These are phyloP conservation scores for Aspergillus sp. DNA, from an alignment of 2,329 filamentous ascomycete species.

Conservation along the genomic window DNA sequence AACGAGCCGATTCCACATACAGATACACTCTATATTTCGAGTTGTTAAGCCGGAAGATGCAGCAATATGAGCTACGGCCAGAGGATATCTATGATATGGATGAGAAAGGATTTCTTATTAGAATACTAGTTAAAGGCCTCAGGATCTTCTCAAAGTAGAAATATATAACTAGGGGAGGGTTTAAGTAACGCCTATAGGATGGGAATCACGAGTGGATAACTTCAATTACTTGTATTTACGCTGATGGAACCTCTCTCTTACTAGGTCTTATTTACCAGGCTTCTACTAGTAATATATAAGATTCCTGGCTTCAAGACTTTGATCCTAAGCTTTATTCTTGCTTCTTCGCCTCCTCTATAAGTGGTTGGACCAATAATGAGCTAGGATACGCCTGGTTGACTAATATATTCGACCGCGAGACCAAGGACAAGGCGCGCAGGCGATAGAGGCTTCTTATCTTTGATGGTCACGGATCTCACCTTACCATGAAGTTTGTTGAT, in stretches of 20 bases:
- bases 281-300: conserved; percentile 21
- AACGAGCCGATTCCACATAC: neutral
- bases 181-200: conserved; percentile 20
- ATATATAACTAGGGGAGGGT: conserved; percentile 15
- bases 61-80: neutral
- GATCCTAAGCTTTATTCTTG: neutral
- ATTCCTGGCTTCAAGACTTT: conserved; percentile 23
- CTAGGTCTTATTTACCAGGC: conserved; percentile 26
- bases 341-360: conserved; percentile 1
- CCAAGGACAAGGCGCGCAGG: conserved; percentile 3
- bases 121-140: conserved; percentile 9
- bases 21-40: conserved; percentile 3
- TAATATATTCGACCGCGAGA: conserved; percentile 4
- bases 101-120: neutral
- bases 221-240: conserved; percentile 24
- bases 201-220: conserved; percentile 28
- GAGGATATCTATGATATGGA: conserved; percentile 1
- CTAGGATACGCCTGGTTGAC: conserved; percentile 6
- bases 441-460: conserved; percentile 10
- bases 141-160: conserved; percentile 19
- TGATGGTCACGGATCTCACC: conserved; percentile 16
- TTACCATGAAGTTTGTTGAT: conserved; percentile 13
- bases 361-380: conserved; percentile 8
- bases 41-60: neutral
- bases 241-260: conserved; percentile 17